Evolutionary conservation across 2,329 filamentous ascomycete species (phyloP).

Genomic region (Fusarium sororula): DNA sequence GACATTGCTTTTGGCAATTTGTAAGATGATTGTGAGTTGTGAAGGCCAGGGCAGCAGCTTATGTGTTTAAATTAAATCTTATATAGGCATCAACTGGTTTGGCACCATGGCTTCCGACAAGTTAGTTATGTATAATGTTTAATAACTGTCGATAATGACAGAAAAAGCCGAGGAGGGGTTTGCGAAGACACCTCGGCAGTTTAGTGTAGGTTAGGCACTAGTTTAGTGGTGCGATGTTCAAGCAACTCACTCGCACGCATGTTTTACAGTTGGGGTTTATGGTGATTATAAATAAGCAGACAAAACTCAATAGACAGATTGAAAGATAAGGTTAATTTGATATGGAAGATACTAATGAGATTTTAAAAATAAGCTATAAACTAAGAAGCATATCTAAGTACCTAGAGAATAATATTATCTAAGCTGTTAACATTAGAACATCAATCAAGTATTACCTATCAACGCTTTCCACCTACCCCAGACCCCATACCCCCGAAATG

Average conservation of each 20-base stretch:
- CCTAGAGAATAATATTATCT: too few relatives aligned
- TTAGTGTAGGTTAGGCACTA: neutral
- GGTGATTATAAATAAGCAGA: too few relatives aligned
- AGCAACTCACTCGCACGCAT: too few relatives aligned
- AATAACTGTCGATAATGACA: neutral
- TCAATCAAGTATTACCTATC: neutral
- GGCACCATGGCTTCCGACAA: fast-evolving
- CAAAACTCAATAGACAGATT: too few relatives aligned
- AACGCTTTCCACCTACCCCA: neutral
- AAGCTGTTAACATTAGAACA: fast-evolving
- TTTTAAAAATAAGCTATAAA: too few relatives aligned
- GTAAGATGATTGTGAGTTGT: fast-evolving
- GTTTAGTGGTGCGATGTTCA: too few relatives aligned
- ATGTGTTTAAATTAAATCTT: too few relatives aligned
- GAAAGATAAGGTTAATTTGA: too few relatives aligned
- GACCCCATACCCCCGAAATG: neutral
- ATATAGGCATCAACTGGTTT: neutral
- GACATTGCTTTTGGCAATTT: neutral
- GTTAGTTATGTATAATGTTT: fast-evolving
- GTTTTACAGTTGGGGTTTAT: too few relatives aligned
- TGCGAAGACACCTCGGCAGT: neutral
- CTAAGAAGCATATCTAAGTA: neutral
- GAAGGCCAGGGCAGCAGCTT: too few relatives aligned
- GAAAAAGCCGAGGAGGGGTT: neutral
- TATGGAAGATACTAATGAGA: fast-evolving